Evolutionary conservation across 805 yeast species (phyloP).

Genomic region (Spathaspora boniae): DNA sequence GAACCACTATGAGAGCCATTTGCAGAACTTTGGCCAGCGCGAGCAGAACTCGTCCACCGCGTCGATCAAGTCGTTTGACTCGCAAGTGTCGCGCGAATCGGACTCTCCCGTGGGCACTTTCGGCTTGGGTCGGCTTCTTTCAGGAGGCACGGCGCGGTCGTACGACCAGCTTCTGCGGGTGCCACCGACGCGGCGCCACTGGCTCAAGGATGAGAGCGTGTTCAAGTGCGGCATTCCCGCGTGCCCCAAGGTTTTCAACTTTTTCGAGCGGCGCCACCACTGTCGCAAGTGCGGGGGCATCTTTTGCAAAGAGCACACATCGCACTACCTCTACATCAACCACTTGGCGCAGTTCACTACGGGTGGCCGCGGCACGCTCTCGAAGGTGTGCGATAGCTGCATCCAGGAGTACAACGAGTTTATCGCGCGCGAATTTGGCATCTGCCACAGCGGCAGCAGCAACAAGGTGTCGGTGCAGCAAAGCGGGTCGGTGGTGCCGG

Average conservation of each 20-base stretch:
- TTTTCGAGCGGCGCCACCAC: slow-evolving; percentile 77
- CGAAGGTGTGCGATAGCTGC: slow-evolving; percentile 70
- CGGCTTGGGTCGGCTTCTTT: too few relatives aligned
- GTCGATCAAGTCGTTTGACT: slow-evolving; percentile 28
- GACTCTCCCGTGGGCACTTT: too few relatives aligned
- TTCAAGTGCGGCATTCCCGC: slow-evolving; percentile 51
- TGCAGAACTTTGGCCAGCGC: slow-evolving; percentile 6
- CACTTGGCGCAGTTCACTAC: slow-evolving; percentile 61
- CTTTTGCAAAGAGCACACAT: slow-evolving; percentile 67
- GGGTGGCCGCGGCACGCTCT: slow-evolving; percentile 63
- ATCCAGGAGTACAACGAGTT: slow-evolving; percentile 56
- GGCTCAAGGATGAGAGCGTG: slow-evolving; percentile 71
- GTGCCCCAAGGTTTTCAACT: slow-evolving; percentile 69
- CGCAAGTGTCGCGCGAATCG: slow-evolving; percentile 27
- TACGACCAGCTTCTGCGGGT: slow-evolving; percentile 28
- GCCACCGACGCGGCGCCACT: slow-evolving; percentile 59
- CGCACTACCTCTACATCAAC: slow-evolving; percentile 53
- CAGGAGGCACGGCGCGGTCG: slow-evolving; percentile 7
- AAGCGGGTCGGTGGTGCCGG: too few relatives aligned
- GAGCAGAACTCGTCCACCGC: slow-evolving; percentile 13
- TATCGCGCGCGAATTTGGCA: slow-evolving; percentile 39
- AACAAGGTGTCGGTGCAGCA: too few relatives aligned
- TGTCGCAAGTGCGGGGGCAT: slow-evolving; percentile 84
- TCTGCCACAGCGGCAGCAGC: too few relatives aligned
- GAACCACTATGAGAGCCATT: background rate